These are phyloP conservation scores for Volutella citrinella DNA, from an alignment of 2,329 filamentous ascomycete species.

Conservation along the genomic window DNA sequence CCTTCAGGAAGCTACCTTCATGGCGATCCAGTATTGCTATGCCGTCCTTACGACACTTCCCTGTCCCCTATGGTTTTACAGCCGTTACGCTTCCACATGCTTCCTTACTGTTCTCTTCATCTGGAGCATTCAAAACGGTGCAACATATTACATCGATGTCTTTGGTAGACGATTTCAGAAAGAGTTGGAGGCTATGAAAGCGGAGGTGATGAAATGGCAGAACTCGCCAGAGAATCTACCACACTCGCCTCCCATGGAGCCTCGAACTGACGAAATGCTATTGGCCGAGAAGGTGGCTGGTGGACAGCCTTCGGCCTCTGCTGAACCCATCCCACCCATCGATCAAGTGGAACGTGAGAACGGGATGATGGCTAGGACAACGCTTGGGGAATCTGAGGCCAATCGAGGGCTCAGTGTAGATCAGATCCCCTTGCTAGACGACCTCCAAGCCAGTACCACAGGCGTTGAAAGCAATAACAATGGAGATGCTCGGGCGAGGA, in stretches of 20 bases:
- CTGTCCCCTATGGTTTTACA: slow-evolving; percentile 93
- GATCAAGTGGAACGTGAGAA: slow-evolving; percentile 18
- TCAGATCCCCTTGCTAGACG: slow-evolving; percentile 56
- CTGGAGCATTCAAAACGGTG: slow-evolving; percentile 96
- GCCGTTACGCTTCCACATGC: slow-evolving; percentile 69
- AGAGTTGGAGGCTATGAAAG: slow-evolving; percentile 84
- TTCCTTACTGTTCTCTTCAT: slow-evolving; percentile 84
- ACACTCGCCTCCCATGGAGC: slow-evolving; percentile 32
- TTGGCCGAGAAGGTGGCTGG: slow-evolving; percentile 10
- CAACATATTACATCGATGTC: slow-evolving; percentile 97
- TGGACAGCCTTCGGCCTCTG: slow-evolving; percentile 14
- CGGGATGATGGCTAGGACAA: slow-evolving; percentile 11
- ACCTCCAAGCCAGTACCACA: slow-evolving; percentile 35
- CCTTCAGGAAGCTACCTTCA: slow-evolving; percentile 87
- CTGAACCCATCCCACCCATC: slow-evolving; percentile 13
- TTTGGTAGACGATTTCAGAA: slow-evolving; percentile 97
- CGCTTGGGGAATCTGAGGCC: slow-evolving; percentile 16
- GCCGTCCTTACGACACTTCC: slow-evolving; percentile 91
- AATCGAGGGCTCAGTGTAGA: slow-evolving; percentile 40
- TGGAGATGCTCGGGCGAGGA: slow-evolving; percentile 48
- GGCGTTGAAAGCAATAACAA: slow-evolving; percentile 44
- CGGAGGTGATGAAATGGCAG: slow-evolving; percentile 89
- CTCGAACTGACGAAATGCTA: slow-evolving; percentile 23
- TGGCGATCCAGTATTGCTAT: slow-evolving; percentile 92
- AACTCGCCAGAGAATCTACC: slow-evolving; percentile 48